Evolutionary conservation across 345 rosid species (phyloP), one percentile per base, ranked within the genome.

Genomic region (Populus deltoides): DNA sequence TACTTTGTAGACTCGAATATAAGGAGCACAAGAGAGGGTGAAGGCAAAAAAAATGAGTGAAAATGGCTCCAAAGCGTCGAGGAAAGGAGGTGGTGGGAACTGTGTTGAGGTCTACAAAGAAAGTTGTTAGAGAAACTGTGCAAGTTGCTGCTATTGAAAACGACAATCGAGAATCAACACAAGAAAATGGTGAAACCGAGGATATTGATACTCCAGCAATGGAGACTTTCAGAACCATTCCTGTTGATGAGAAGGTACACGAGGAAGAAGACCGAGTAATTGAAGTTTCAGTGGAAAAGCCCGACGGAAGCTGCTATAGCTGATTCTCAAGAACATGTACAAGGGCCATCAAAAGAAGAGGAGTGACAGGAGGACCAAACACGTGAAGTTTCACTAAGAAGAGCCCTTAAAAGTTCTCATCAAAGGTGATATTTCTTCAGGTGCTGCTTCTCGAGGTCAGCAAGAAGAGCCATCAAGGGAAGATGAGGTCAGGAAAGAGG

Each of bases 51-150:
- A 33, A 33, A 4, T 33, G 36, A 31, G 24, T n/a, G 24, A 51
- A 63, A n/a, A 62, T 88, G 93, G 87, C 91, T 66, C 91, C 88
- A 66, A 85, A 77, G 81, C 78, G 88, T 9, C 35, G 68, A 22
- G 61, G 75, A 29, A 51, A 49, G 77, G 81, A 68, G 57, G 62
- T 79, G 41, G 66, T 82, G 5, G 73, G 72, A 10, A 66, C 78
- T 2, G 83, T 80, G 67, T 43, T 85, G 71, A 80, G 51, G 69
- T 86, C 81, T 9, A 87, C 89, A 8, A 88, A 38, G 77, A 87
- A 78, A 77, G 80, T 88, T 20, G 81, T 88, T 0, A 16, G 69
- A 66, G 88, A 87, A 73, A 88, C 86, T 0, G 82, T 88, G 15
- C 35, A 80, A 61, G 85, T 88, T 36, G 15, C 85, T 1, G 63